These are phyloP conservation scores for Sanghuangporus weigelae DNA, from an alignment of 1,284 basidiomycete species.

Conservation along the genomic window DNA sequence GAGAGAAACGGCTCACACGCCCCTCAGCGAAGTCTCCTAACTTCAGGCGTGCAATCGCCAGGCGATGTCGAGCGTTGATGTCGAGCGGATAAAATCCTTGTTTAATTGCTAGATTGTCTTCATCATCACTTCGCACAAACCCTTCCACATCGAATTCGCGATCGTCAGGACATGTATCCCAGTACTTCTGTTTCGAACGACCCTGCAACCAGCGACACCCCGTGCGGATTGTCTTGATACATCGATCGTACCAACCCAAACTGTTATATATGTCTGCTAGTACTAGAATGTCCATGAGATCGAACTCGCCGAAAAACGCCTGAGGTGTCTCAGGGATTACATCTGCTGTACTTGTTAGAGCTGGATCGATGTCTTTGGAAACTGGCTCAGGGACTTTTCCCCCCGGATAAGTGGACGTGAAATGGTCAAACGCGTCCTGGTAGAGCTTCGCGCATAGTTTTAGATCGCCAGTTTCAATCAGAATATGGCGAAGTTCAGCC, in stretches of 20 bases:
- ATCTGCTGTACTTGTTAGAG: slow-evolving; percentile 30
- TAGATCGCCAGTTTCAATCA: slow-evolving; percentile 68
- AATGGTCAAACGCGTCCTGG: slow-evolving; percentile 52
- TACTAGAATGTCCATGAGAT: slow-evolving; percentile 63
- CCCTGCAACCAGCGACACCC: slow-evolving; percentile 91
- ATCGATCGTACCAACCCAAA: slow-evolving; percentile 62
- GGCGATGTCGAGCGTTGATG: slow-evolving; percentile 77
- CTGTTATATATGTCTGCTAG: slow-evolving; percentile 82
- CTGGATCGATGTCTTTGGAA: slow-evolving; percentile 36
- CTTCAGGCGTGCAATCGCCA: slow-evolving; percentile 82
- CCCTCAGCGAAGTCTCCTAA: slow-evolving; percentile 80
- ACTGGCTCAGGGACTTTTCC: slow-evolving; percentile 29
- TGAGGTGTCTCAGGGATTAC: slow-evolving; percentile 28
- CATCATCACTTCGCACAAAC: slow-evolving; percentile 16
- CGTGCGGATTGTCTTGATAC: slow-evolving; percentile 65
- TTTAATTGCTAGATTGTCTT: slow-evolving; percentile 19
- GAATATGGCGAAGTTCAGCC: slow-evolving; percentile 73
- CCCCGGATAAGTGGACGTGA: slow-evolving; percentile 22
- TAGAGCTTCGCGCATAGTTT: slow-evolving; percentile 59
- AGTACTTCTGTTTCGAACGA: slow-evolving; percentile 64
- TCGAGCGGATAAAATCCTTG: slow-evolving; percentile 67
- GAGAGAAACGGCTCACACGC: slow-evolving; percentile 41
- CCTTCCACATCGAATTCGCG: slow-evolving; percentile 71
- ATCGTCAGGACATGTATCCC: slow-evolving; percentile 84
- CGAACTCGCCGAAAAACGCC: slow-evolving; percentile 43